Conservation (phyloP, 176 grass and related monocot species). For the Canna indica region DNA sequence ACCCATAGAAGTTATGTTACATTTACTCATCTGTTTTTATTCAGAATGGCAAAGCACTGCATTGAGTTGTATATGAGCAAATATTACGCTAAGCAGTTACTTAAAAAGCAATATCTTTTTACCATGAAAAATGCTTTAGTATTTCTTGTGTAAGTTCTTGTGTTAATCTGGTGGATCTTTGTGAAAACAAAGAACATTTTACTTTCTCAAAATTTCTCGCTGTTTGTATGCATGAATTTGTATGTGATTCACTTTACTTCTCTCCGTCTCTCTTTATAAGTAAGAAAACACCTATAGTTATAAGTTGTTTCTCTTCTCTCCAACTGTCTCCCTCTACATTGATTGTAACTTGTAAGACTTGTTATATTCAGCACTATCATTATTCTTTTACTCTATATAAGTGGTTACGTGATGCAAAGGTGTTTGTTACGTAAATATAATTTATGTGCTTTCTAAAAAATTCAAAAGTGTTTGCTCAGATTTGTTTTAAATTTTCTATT, state of each 20-base stretch:
- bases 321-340: no score
- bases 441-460: not conserved
- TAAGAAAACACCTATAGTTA: no score
- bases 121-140: not conserved
- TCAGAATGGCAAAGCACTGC: not conserved
- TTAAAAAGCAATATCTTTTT: not conserved
- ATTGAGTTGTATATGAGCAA: not conserved
- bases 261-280: not conserved
- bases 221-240: no score
- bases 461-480: not conserved
- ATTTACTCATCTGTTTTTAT: not conserved
- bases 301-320: no score
- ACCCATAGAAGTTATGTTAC: not conserved
- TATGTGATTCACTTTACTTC: not conserved
- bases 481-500: not conserved
- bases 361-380: not conserved
- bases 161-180: no score
- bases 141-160: not conserved
- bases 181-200: no score
- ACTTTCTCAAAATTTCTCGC: no score
- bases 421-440: not conserved
- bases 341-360: not conserved
- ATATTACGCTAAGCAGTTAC: not conserved
- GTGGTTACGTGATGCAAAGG: not conserved
- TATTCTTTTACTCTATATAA: not conserved